Evolutionary conservation across 495 filamentous ascomycete genomes (phyloP), one percentile per base, ranked within the genome.

Genomic region (Immersiella caudata): DNA sequence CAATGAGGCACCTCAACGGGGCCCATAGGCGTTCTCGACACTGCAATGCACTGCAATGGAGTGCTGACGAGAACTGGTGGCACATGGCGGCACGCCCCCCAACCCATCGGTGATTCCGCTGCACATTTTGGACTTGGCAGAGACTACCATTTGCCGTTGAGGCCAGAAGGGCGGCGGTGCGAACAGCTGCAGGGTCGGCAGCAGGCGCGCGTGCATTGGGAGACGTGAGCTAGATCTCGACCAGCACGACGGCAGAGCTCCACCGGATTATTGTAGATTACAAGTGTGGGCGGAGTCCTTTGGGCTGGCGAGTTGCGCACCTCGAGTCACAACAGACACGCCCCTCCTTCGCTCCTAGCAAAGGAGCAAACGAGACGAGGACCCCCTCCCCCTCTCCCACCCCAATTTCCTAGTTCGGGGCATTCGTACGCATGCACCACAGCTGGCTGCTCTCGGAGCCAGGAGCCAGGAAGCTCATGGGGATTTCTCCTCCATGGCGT

Each of bases 171-270:
- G 8, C 36, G n/a, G 8, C 36, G 33, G 36, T 62, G 36, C 20
- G 60, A 62, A 25, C 36, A 50, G 20, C 60, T 46, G 60, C 60
- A 49, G 21, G 60, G n/a, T 62, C 36, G 35, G 35, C 36, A 62
- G 36, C 60, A 50, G 26, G 57, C 57, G 57, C 57, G 54, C 54
- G 29, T 60, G 57, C 57, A 60, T 60, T 60, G 57, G 57, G 20
- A 36, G 9, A 46, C 40, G 5, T 18, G 40, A 60, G 57, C 57
- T 11, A 60, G 57, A 60, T 60, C 57, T 60, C 57, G 57, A 16
- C 57, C 24, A n/a, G 57, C 26, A 60, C 57, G 36, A 21, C 26
- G 54, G 4, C 40, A 46, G 54, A 27, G 22, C 54, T 27, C 26
- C 54, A 24, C 54, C 20, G 26, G 21, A 57, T 25, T 57, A 14